Evolutionary conservation across 176 grass and related monocot species (phyloP), one percentile per base, ranked within the genome.

Genomic region (Aegilops umbellulata): DNA sequence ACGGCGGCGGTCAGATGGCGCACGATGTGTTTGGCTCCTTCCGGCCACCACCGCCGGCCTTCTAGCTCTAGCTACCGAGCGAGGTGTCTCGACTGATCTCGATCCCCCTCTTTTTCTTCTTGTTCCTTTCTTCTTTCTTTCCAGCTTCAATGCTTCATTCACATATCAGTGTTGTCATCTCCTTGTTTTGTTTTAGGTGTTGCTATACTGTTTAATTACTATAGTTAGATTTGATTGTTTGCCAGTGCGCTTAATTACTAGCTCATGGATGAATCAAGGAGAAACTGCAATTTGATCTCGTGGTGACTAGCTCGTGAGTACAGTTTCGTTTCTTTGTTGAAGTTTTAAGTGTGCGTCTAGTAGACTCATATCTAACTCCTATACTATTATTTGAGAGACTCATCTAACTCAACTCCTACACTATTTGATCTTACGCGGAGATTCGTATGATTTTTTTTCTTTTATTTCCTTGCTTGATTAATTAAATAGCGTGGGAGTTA

Each of bases 11-110:
- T 20, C 93, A 92, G 85, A 82, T 94, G 66, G 25, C 78, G 12
- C 93, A 94, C 65, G 93, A 90, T 16, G 87, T 94, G 55, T 89
- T 94, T 31, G 78, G 93, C 10, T 87, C 87, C 5, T 85, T 88
- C 84, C 84, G 87, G 77, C 88, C 85, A 8, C 93, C 90, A 7
- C 83, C 89, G 24, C 82, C 93, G 20, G 71, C 84, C n/a, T 92
- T 82, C 69, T 87, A 87, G 86, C 68, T 10, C 42, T 82, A 81
- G 60, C 71, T 16, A 74, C 5, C 51, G 7, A 58, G 17, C 55
- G 7, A 58, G 55, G 55, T 58, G 55, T 58, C 17, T 53, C 49
- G 16, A 22, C 20, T 58, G n/a, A n/a, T n/a, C 19, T 22, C 55
- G 20, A 58, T 15, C 58, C 63, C 44, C 30, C 20, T 53, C 82